These are phyloP conservation scores for Catunica adiposa DNA, from an alignment of 2,329 filamentous ascomycete species.

Conservation along the genomic window DNA sequence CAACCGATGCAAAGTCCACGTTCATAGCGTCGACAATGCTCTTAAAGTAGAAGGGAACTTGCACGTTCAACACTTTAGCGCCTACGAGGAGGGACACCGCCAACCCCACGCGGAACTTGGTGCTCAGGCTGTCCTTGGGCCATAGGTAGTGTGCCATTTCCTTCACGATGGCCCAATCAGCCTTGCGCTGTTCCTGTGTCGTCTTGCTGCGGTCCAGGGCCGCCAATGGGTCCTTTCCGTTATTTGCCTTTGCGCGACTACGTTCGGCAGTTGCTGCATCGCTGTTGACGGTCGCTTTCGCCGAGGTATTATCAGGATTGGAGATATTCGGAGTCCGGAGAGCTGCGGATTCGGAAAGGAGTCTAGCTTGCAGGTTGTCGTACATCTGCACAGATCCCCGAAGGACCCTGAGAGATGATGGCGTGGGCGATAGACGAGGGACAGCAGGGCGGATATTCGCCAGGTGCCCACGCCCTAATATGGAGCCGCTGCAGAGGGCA, in stretches of 20 bases:
- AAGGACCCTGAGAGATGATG: conserved; percentile 8
- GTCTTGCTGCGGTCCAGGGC: conserved; percentile 42
- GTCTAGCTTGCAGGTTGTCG: conserved; percentile 8
- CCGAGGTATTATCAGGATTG: not conserved
- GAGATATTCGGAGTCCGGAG: not conserved
- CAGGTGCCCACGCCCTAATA: conserved; percentile 3
- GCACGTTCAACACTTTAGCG: conserved; percentile 89
- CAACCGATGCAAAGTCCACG: conserved; percentile 69
- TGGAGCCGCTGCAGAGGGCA: conserved; percentile 5
- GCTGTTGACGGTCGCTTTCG: not conserved
- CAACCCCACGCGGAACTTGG: conserved; percentile 68
- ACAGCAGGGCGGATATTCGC: not conserved
- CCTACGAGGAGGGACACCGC: conserved; percentile 73
- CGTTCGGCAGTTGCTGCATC: not conserved
- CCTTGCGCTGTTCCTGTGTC: conserved; percentile 79
- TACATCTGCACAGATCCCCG: conserved; percentile 9
- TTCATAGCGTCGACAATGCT: conserved; percentile 97
- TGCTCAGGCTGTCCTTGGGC: conserved; percentile 63
- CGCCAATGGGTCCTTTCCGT: conserved; percentile 38
- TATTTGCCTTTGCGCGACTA: conserved; percentile 9
- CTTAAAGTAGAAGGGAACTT: conserved; percentile 99
- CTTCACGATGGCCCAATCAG: conserved; percentile 96
- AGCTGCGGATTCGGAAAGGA: conserved; percentile 3
- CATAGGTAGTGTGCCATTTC: conserved; percentile 94
- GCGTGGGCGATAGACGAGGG: conserved; percentile 1